A percentile compares a stretch with the other conserved stretches of the same genome.
phyloP scores from a whole-genome alignment of 1,284 basidiomycete genomes.

The Tetrapyrgos nigripes region DNA sequence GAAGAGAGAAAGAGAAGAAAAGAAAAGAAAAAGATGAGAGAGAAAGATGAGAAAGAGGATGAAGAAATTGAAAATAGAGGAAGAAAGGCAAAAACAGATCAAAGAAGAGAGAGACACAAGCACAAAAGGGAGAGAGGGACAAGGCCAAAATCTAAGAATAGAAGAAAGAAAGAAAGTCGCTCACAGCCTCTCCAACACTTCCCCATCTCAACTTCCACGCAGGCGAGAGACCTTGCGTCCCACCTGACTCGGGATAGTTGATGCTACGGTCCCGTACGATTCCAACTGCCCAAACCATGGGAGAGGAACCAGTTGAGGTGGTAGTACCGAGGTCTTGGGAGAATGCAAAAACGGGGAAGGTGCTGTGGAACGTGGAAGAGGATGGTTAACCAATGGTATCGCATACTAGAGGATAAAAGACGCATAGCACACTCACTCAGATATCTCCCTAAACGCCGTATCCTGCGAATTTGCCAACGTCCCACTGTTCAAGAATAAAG shows the following conservation, averaged over 20 bases:
- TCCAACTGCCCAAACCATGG: slow-evolving; percentile 49
- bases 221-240: slow-evolving; percentile 32
- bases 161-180: not conserved
- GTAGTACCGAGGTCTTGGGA: slow-evolving; percentile 50
- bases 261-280: slow-evolving; percentile 52
- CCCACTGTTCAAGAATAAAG: not conserved
- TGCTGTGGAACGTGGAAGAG: not conserved
- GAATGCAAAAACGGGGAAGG: slow-evolving; percentile 61
- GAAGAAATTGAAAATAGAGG: no score
- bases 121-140: slow-evolving; percentile 38
- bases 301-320: slow-evolving; percentile 22
- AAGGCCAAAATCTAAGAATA: slow-evolving; percentile 44
- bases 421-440: not conserved
- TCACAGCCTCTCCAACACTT: not conserved
- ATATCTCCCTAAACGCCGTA: not conserved
- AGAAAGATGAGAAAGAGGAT: no score
- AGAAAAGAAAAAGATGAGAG: no score
- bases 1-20: no score
- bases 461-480: not conserved
- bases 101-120: slow-evolving; percentile 31
- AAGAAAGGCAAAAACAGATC: not conserved
- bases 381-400: no score
- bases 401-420: not conserved
- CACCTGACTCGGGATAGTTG: slow-evolving; percentile 46
- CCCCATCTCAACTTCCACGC: slow-evolving; percentile 25